A percentile compares a stretch with the other conserved stretches of the same genome.
Conservation (phyloP, 1,139 yeast species). For the Sugiyamaella castrensis region DNA sequence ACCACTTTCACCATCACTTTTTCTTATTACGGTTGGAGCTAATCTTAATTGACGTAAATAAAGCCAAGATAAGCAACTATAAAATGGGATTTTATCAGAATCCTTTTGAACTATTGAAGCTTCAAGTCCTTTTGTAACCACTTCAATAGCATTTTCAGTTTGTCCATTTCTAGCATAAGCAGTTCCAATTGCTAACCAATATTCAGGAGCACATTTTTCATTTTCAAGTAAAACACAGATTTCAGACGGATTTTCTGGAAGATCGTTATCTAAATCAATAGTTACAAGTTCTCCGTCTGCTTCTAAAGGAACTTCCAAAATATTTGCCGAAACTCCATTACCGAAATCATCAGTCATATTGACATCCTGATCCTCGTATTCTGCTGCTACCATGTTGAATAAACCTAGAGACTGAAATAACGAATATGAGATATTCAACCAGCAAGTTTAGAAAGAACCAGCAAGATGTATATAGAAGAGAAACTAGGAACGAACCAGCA, state of each 20-base stretch:
- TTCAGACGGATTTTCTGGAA: conserved; percentile 87
- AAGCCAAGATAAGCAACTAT: conserved; percentile 72
- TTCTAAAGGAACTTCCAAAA: conserved; percentile 41
- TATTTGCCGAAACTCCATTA: conserved; percentile 22
- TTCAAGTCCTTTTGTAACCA: conserved; percentile 59
- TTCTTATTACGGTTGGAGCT: conserved; percentile 30
- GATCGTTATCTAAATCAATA: conserved; percentile 54
- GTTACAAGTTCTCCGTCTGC: conserved; percentile 43
- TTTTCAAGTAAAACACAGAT: conserved; percentile 72
- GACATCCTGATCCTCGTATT: conserved; percentile 6
- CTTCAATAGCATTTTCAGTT: conserved; percentile 59
- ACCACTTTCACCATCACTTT: not conserved
- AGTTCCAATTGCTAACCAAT: conserved; percentile 79
- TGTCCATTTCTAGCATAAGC: conserved; percentile 70
- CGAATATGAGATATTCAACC: not conserved
- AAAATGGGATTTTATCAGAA: conserved; percentile 53
- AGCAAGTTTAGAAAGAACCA: no score
- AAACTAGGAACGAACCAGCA: no score
- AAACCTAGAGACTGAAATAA: not conserved
- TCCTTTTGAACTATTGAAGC: conserved; percentile 40
- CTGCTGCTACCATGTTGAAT: conserved; percentile 1
- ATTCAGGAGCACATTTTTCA: conserved; percentile 70
- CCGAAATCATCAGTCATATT: conserved; percentile 12
- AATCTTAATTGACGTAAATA: conserved; percentile 51
- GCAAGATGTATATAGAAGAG: no score